Evolutionary conservation across 1,284 basidiomycete species (phyloP), one percentile per base, ranked within the genome.

Genomic region (Polyporus tsugae): DNA sequence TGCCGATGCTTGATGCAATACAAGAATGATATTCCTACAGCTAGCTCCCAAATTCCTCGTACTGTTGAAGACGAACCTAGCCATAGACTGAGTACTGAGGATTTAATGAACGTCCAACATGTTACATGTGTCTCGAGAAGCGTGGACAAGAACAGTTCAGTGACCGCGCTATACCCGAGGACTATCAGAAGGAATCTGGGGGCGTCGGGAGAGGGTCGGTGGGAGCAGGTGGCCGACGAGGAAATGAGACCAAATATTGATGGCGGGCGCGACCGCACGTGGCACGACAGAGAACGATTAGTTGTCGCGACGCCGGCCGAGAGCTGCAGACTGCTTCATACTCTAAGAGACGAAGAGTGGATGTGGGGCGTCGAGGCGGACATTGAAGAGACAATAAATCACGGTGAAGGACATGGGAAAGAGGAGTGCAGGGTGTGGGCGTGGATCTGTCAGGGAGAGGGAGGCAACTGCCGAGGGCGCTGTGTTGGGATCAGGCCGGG

Each of bases 401-500:
- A 49, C 46, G 46, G 22, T 25, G 46, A 11, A 11, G 46, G 46
- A 25, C 46, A 49, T 49, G 46, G 46, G 46, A 49, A 49, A 4
- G 46, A 25, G n/a, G 22, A 4, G 46, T 11, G n/a, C 11, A 3
- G 46, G 9, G 46, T 49, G 46, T 49, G 46, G 46, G 22, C 22
- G n/a, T 49, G 46, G 46, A 49, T 25, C 46, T 49, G 46, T 49
- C 46, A 49, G 46, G 46, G 6, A 9, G 22, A 11, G 46, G 46
- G 46, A 49, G 46, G 46, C 46, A 49, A 49, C 46, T 49, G 46
- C 46, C 46, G 46, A 49, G 22, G 46, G 46, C 46, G 46, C 46
- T 22, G 2, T 49, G 46, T 49, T 22, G 46, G 46, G 46, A 49
- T 49, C 46, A 49, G 22, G 22, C 46, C 22, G 22, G 46, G 46